A percentile compares a stretch with the other conserved stretches of the same genome.
Conservation (phyloP, 2,329 filamentous ascomycete genomes). For the Colletotrichum aenigma region DNA sequence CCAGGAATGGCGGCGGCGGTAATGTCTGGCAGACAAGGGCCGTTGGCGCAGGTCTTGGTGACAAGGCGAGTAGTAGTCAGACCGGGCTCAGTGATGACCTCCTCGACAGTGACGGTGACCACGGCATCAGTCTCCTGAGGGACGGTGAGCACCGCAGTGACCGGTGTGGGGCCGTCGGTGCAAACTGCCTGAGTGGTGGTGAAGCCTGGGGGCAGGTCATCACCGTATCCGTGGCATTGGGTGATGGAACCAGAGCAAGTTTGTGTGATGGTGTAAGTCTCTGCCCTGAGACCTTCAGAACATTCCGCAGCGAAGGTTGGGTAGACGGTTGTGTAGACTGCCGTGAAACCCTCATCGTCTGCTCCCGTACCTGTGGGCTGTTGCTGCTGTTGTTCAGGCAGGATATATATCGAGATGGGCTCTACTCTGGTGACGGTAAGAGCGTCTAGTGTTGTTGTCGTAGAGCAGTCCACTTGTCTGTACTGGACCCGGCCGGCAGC, state of each 20-base stretch:
- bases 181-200: constrained; percentile 9
- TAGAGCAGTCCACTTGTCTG: constrained; percentile 9
- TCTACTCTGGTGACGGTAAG: constrained; percentile 18
- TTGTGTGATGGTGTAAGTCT: constrained; percentile 19
- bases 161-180: neutral
- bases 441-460: constrained; percentile 2
- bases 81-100: neutral
- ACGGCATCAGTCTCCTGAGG: neutral
- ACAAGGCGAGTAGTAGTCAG: constrained; percentile 1
- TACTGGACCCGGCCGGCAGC: neutral
- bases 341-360: neutral
- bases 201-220: constrained; percentile 5
- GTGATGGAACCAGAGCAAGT: constrained; percentile 12
- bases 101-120: neutral
- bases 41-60: neutral
- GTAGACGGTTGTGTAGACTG: constrained; percentile 11
- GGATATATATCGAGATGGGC: constrained; percentile 11
- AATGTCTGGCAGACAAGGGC: neutral
- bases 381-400: neutral
- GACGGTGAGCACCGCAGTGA: constrained; percentile 9
- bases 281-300: neutral
- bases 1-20: neutral
- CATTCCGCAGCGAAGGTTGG: constrained; percentile 10
- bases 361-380: neutral
- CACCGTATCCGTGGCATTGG: neutral